Evolutionary conservation across 768 basidiomycete genomes (phyloP), one percentile per base, ranked within the genome.

Genomic region (Suillus subaureus): DNA sequence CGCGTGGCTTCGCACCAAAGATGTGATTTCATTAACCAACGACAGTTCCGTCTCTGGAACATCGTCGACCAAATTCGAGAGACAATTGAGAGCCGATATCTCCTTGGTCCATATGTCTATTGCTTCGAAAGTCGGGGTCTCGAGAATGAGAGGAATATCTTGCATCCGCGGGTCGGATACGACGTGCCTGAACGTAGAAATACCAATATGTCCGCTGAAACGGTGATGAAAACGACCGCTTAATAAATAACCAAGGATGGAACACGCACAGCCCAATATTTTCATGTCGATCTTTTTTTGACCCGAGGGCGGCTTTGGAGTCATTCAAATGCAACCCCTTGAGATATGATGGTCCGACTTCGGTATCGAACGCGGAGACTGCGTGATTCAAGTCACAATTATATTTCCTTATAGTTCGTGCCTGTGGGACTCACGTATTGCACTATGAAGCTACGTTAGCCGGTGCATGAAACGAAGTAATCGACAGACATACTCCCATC

Each of bases 261-360:
- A 56, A 47, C 6, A 83, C 90, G 67, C 71, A 92, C 90, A 92
- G 74, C 26, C 94, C 94, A 43, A 96, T 89, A 67, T 93, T 95
- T 74, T 94, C 88, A 69, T 96, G 94, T 45, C 92, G 78, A 70
- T 96, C 94, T 68, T 86, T 89, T 69, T 84, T 89, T 15, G 89
- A 89, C 4, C 81, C 84, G 15, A 86, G 80, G 1, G 78, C 80
- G 11, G 83, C 84, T 74, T 93, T 92, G 15, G 91, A 91, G 73
- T 95, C 94, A 72, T 96, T 96, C 54, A 95, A 73, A 71, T 96
- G 94, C 85, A 95, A 90, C 1, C 89, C 94, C 4, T 87, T 83
- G 18, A 96, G 85, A 72, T 93, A 95, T 15, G 81, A 73, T 31
- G 92, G 70, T 2, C 94, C 92, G 4, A 96, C 82, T 66, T 84